phyloP scores from a whole-genome alignment of 108 stramenopile genomes.

The Cylindrotheca fusiformis region DNA sequence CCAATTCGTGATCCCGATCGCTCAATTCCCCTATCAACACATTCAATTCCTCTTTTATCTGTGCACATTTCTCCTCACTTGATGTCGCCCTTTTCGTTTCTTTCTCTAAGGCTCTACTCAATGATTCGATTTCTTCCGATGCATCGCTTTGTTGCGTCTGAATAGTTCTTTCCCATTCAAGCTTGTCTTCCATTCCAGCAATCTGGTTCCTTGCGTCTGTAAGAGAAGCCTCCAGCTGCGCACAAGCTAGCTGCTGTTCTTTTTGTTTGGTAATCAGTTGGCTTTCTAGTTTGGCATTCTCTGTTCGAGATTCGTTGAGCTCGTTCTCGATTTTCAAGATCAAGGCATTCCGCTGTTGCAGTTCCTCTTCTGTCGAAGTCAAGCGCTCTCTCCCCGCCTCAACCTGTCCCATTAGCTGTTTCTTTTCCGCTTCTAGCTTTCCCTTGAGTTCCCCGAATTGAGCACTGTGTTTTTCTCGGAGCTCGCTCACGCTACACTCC shows the following conservation, averaged over 20 bases:
- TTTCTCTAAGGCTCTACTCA: background rate
- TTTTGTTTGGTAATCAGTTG: constrained; percentile 6
- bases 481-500: background rate
- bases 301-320: constrained; percentile 8
- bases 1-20: background rate
- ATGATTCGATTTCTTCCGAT: background rate
- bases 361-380: constrained; percentile 2
- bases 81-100: background rate
- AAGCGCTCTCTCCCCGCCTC: constrained; percentile 5
- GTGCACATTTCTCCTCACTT: background rate
- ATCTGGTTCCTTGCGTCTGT: constrained; percentile 16
- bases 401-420: constrained; percentile 19
- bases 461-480: constrained; percentile 10
- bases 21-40: background rate
- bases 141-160: background rate
- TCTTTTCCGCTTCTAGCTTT: constrained; percentile 23
- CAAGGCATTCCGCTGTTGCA: no score
- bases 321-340: constrained; percentile 21
- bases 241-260: constrained; percentile 2
- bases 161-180: background rate
- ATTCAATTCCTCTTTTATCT: background rate
- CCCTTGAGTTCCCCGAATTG: constrained; percentile 19
- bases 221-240: constrained; percentile 5
- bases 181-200: constrained; percentile 7
- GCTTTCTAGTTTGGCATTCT: constrained; percentile 8